phyloP scores from a whole-genome alignment of 2,329 filamentous ascomycete species.

The Ophiocordyceps polyrhachis-furcata region DNA sequence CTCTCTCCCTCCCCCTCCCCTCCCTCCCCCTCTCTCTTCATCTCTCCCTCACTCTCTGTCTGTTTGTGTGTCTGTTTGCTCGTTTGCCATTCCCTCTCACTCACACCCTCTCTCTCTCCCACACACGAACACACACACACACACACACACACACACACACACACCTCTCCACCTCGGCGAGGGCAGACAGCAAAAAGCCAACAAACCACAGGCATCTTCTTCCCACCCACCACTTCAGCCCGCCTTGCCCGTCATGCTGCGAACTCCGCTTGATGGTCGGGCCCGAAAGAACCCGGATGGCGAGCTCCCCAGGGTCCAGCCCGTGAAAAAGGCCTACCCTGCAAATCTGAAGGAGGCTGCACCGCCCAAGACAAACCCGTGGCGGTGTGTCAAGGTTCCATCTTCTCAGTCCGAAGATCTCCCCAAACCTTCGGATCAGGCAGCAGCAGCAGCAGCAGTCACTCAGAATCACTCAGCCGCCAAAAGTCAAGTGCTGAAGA shows the following conservation, averaged over 20 bases:
- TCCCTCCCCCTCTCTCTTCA: too few species aligned
- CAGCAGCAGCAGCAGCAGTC: neutral
- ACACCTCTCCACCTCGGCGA: too few species aligned
- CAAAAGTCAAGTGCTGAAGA: neutral
- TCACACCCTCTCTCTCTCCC: neutral
- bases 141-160: too few species aligned
- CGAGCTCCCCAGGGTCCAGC: neutral
- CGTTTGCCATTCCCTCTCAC: neutral
- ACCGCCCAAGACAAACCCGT: constrained; percentile 15
- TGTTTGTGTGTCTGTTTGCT: too few species aligned
- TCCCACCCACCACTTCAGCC: neutral
- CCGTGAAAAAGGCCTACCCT: neutral
- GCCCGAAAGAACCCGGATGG: constrained; percentile 2
- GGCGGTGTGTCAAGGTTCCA: constrained; percentile 5
- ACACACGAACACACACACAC: too few species aligned
- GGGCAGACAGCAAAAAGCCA: too few species aligned
- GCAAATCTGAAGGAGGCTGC: constrained; percentile 13
- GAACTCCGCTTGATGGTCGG: constrained; percentile 10
- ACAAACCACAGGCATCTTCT: neutral
- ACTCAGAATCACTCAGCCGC: neutral
- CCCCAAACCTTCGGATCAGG: neutral
- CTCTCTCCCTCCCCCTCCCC: too few species aligned
- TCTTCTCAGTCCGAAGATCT: neutral
- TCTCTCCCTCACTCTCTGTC: too few species aligned
- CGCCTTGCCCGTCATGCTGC: constrained; percentile 6